A percentile compares a stretch with the other conserved stretches of the same genome.
These are phyloP conservation scores for Jamesozyma hellenica DNA, from an alignment of 805 yeast species.

Conservation along the genomic window DNA sequence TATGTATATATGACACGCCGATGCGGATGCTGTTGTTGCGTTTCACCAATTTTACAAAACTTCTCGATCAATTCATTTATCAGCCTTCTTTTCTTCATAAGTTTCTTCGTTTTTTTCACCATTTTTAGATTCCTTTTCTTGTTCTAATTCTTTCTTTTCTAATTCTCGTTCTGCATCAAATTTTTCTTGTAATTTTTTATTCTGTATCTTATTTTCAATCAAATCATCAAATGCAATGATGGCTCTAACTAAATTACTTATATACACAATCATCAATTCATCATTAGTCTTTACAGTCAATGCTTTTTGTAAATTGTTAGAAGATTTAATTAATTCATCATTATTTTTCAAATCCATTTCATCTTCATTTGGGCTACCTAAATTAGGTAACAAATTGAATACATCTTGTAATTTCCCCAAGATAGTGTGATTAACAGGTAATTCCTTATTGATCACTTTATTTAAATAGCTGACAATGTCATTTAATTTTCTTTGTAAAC, in stretches of 20 bases:
- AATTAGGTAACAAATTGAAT: slow-evolving; percentile 83
- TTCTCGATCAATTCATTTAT: too few relatives aligned
- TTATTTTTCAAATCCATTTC: slow-evolving; percentile 21
- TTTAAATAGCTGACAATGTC: slow-evolving; percentile 72
- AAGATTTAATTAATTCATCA: slow-evolving; percentile 23
- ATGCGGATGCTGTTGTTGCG: too few relatives aligned
- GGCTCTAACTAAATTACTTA: slow-evolving; percentile 81
- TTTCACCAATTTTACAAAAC: too few relatives aligned
- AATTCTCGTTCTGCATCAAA: slow-evolving; percentile 30
- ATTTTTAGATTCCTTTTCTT: not conserved
- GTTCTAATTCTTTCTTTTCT: slow-evolving; percentile 6
- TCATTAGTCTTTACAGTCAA: slow-evolving; percentile 91
- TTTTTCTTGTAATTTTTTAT: slow-evolving; percentile 41
- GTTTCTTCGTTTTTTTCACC: not conserved
- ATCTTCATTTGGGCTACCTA: slow-evolving; percentile 34
- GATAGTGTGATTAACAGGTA: slow-evolving; percentile 85
- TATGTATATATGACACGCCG: too few relatives aligned
- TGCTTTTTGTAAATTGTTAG: slow-evolving; percentile 58
- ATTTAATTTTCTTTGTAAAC: slow-evolving; percentile 66
- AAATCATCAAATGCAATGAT: slow-evolving; percentile 94
- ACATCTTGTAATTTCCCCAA: slow-evolving; percentile 90
- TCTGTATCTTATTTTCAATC: slow-evolving; percentile 89
- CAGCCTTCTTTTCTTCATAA: too few relatives aligned
- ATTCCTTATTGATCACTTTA: slow-evolving; percentile 55
- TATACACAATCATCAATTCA: slow-evolving; percentile 87